Conservation (phyloP, 305 asterid species). For the Fraxinus ornus region DNA sequence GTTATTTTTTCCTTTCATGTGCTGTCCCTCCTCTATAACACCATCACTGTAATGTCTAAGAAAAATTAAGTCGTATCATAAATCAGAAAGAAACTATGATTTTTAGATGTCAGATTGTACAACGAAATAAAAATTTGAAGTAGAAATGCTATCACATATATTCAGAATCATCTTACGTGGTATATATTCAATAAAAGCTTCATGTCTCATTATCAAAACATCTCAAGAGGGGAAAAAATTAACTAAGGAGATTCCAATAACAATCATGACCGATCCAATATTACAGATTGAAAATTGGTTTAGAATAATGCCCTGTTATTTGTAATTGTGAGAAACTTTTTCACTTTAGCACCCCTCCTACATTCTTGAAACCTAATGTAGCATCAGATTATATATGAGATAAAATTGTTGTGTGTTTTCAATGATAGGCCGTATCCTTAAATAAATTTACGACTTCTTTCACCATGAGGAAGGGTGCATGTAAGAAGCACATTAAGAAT, state of each 20-base stretch:
- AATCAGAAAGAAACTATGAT: background rate
- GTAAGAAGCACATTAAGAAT: slow-evolving; percentile 8
- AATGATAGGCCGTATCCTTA: background rate
- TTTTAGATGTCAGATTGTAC: background rate
- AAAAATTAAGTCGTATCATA: background rate
- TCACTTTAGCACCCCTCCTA: background rate
- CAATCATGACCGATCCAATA: background rate
- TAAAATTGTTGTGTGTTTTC: background rate
- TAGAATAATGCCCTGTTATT: background rate
- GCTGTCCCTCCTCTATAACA: background rate
- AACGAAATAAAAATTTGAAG: background rate
- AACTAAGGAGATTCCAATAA: slow-evolving; percentile 1
- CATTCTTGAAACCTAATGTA: slow-evolving; percentile 1
- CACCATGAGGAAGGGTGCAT: background rate
- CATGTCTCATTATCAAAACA: background rate
- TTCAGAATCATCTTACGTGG: background rate
- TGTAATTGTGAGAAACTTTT: background rate
- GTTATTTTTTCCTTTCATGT: background rate
- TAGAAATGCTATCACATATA: background rate
- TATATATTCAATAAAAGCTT: background rate
- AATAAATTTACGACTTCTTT: slow-evolving; percentile 4
- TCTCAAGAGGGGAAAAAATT: background rate
- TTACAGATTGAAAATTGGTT: background rate
- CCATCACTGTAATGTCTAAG: background rate
- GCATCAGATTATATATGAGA: background rate